Evolutionary conservation across 768 basidiomycete species (phyloP), one percentile per base, ranked within the genome.

Genomic region (Pleurotus salmoneostramineus): DNA sequence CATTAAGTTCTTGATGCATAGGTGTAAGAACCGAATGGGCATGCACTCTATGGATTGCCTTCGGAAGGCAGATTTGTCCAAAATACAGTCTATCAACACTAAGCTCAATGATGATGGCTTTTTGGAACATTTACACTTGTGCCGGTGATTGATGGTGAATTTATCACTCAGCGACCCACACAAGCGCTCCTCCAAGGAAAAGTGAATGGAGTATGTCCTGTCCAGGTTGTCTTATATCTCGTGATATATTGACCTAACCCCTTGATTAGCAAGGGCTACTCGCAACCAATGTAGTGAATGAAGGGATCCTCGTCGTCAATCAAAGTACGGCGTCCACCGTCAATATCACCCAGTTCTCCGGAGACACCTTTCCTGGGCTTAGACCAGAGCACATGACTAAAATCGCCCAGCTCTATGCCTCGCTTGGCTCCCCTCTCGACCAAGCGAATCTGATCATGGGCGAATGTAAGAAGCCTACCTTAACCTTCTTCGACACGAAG

Each of bases 71-170:
- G 58, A 72, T 5, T 63, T 52, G 17, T 56, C 43, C 4, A 44
- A 48, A 2, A 64, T 76, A 2, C 60, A 70, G 57, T 51, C 56
- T 4, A 57, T 55, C 17, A 73, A 73, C 58, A 44, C n/a, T 4
- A 11, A 64, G 8, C 33, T 72, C 12, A 60, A 61, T 5, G 0
- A 0, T 2, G 56, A 59, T 44, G 67, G 47, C 5, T 72, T 73
- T 71, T 44, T 47, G 69, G 66, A 0, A 68, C 65, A 10, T 69
- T 50, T 37, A 33, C 50, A n/a, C 64, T 69, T n/a, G 60, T 63
- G 8, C 72, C 73, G 0, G 69, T 75, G 4, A 60, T 75, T 4
- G 73, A 74, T 42, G 74, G 70, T 0, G 62, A 60, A 1, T 71
- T 73, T 51, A 75, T 75, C 42, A 36, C 64, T 3, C 74, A 74